Conservation (phyloP, 2,329 filamentous ascomycete genomes). For the Fonsecaea erecta region DNA sequence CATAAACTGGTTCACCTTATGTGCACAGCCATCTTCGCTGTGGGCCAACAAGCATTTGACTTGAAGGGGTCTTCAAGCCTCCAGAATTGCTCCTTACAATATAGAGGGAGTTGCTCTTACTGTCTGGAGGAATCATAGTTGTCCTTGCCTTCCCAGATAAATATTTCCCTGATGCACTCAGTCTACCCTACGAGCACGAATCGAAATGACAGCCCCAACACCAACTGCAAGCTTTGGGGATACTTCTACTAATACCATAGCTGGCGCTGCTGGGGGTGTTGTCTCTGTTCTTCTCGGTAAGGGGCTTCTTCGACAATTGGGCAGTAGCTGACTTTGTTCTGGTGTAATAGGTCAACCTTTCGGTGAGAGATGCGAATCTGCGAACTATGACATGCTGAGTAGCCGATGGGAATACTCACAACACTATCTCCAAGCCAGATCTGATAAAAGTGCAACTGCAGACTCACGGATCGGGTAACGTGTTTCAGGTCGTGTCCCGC, state of each 20-base stretch:
- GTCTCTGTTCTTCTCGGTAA: constrained; percentile 24
- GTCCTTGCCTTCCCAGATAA: neutral
- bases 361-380: neutral
- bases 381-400: neutral
- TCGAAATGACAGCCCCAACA: neutral
- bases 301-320: neutral
- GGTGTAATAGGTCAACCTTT: constrained; percentile 1
- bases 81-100: neutral
- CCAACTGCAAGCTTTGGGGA: neutral
- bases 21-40: neutral
- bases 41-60: neutral
- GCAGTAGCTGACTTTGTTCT: neutral
- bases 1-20: neutral
- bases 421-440: constrained; percentile 1
- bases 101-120: neutral
- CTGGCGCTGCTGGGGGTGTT: constrained; percentile 18
- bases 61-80: neutral
- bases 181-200: neutral
- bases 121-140: neutral
- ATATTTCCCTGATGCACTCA: neutral
- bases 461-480: constrained; percentile 21
- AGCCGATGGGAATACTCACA: neutral
- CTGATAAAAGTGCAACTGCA: constrained; percentile 24
- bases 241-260: constrained; percentile 12
- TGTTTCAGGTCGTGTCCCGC: constrained; percentile 8